These are phyloP conservation scores for Dactylonectria estremocensis DNA, from an alignment of 2,329 filamentous ascomycete genomes.

Conservation along the genomic window DNA sequence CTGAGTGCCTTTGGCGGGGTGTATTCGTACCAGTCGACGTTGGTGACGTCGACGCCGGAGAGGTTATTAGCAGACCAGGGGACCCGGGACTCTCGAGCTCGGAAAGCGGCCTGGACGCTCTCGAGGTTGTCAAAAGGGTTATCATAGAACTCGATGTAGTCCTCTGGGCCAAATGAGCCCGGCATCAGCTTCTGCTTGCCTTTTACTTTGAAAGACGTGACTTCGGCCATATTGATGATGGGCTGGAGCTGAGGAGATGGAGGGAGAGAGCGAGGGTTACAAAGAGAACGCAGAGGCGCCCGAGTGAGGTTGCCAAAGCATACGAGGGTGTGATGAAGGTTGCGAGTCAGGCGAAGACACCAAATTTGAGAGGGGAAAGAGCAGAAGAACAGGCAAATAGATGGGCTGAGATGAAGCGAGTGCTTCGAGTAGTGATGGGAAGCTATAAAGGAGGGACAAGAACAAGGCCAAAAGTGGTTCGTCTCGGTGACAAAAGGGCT, in stretches of 20 bases:
- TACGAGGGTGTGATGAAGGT: slow-evolving; percentile 2
- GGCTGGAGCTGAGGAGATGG: neutral
- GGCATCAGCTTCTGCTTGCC: slow-evolving; percentile 46
- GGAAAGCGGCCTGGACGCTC: slow-evolving; percentile 44
- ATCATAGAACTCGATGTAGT: slow-evolving; percentile 50
- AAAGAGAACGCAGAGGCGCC: slow-evolving; percentile 5
- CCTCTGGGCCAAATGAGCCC: slow-evolving; percentile 50
- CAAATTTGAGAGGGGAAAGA: neutral
- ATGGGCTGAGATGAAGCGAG: neutral
- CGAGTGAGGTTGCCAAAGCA: slow-evolving; percentile 13
- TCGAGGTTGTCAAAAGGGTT: slow-evolving; percentile 48
- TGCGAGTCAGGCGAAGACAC: neutral
- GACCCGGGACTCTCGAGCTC: slow-evolving; percentile 34
- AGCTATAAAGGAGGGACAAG: slow-evolving; percentile 8
- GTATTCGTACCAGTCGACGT: slow-evolving; percentile 63
- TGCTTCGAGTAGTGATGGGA: neutral
- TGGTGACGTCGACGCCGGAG: slow-evolving; percentile 43
- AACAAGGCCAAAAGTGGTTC: slow-evolving; percentile 5
- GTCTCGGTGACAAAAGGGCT: slow-evolving; percentile 11
- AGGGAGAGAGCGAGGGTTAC: neutral
- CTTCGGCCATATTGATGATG: slow-evolving; percentile 9
- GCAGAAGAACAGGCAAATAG: neutral
- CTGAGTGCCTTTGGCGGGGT: slow-evolving; percentile 61
- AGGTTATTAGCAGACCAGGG: slow-evolving; percentile 45
- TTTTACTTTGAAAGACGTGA: slow-evolving; percentile 29